phyloP scores from a whole-genome alignment of 768 basidiomycete genomes.

The Termitomyces titanicus region DNA sequence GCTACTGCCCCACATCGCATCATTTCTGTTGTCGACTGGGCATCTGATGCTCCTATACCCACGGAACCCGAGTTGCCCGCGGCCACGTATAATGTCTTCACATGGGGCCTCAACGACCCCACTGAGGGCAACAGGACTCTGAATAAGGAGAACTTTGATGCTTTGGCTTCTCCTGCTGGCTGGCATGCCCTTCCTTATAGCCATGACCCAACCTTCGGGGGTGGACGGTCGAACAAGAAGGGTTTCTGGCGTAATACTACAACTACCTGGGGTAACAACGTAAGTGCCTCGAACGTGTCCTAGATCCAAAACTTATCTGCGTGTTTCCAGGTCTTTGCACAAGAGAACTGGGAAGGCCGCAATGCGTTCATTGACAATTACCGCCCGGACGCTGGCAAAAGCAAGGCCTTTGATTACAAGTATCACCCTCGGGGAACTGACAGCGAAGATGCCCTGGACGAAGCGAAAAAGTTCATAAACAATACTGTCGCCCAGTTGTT shows the following conservation, averaged over 20 bases:
- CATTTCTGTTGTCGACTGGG: constrained; percentile 93
- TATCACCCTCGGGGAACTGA: constrained; percentile 69
- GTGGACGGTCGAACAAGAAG: constrained; percentile 19
- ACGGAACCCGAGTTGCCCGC: constrained; percentile 26
- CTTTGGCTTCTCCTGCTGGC: constrained; percentile 77
- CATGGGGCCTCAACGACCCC: constrained; percentile 88
- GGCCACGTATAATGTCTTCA: constrained; percentile 70
- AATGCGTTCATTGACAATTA: constrained; percentile 67
- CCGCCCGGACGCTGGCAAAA: constrained; percentile 66
- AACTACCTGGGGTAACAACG: constrained; percentile 87
- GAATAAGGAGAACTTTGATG: constrained; percentile 69
- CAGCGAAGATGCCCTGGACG: constrained; percentile 52
- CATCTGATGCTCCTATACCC: constrained; percentile 59
- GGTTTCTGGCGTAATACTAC: constrained; percentile 61
- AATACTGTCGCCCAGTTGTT: constrained; percentile 85
- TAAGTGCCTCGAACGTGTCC: constrained; percentile 20
- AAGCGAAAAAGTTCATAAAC: constrained; percentile 84
- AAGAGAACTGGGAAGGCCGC: constrained; percentile 87
- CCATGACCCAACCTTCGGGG: constrained; percentile 56
- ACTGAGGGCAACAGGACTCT: constrained; percentile 55
- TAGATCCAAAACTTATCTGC: not conserved
- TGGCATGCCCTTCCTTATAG: constrained; percentile 84
- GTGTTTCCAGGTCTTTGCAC: constrained; percentile 68
- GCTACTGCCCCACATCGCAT: constrained; percentile 71
- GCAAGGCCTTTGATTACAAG: constrained; percentile 61